Percentiles rank a stretch among this genome's conserved stretches.
Evolutionary conservation across 495 filamentous ascomycete species (phyloP).

Genomic region (Evernia prunastri): DNA sequence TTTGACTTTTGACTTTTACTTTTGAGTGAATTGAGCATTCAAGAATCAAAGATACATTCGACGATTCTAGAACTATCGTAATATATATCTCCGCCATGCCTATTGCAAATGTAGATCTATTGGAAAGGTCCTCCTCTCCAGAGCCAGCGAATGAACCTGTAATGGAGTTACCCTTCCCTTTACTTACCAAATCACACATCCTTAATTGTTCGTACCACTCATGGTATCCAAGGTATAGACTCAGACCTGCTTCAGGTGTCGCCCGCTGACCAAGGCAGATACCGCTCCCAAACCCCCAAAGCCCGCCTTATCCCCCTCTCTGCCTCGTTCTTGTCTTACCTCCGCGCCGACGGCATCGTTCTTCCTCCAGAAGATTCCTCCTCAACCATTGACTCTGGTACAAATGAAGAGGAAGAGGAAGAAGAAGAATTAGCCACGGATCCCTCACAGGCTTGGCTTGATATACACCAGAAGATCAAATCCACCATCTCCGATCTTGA

Average conservation of each 20-base stretch:
- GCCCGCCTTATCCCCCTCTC: constrained; percentile 74
- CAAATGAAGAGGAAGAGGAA: constrained; percentile 32
- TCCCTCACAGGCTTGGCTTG: constrained; percentile 55
- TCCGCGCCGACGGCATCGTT: constrained; percentile 88
- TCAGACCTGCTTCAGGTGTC: neutral
- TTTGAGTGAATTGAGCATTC: no score
- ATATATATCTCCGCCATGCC: neutral
- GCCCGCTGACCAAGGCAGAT: constrained; percentile 41
- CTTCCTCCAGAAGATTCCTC: constrained; percentile 55
- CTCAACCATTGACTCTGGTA: constrained; percentile 34
- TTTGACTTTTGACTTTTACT: no score
- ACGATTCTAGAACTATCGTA: neutral
- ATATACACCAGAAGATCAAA: constrained; percentile 70
- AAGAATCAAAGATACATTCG: no score
- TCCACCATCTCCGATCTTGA: constrained; percentile 69
- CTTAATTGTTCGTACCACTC: constrained; percentile 87
- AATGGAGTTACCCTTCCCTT: constrained; percentile 63
- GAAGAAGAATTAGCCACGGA: constrained; percentile 47
- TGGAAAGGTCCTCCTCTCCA: constrained; percentile 5
- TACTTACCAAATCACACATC: constrained; percentile 77
- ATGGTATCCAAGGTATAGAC: constrained; percentile 71
- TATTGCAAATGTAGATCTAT: constrained; percentile 11
- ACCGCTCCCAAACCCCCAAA: constrained; percentile 75
- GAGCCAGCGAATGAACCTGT: constrained; percentile 14
- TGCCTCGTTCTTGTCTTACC: constrained; percentile 69